These are phyloP conservation scores for Cadophora sp. DNA, from an alignment of 2,329 filamentous ascomycete species.

Conservation along the genomic window DNA sequence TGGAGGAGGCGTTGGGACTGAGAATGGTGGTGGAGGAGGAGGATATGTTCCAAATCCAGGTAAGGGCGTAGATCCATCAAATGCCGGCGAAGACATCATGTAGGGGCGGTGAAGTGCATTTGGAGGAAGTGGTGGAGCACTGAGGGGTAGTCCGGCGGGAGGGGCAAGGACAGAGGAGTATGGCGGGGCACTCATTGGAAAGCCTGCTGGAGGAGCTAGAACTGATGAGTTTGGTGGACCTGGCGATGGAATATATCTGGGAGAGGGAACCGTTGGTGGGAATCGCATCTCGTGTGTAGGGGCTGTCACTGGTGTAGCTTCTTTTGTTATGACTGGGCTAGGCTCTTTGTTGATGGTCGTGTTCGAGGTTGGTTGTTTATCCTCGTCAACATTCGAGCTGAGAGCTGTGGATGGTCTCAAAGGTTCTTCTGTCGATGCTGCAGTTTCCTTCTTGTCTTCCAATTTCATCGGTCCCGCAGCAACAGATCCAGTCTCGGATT, in stretches of 20 bases:
- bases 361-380: background rate
- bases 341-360: background rate
- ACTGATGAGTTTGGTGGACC: slow-evolving; percentile 32
- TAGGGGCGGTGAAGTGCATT: slow-evolving; percentile 25
- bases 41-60: slow-evolving; percentile 44
- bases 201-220: slow-evolving; percentile 34
- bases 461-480: slow-evolving; percentile 1
- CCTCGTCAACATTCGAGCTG: background rate
- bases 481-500: slow-evolving; percentile 24
- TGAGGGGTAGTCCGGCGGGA: slow-evolving; percentile 32
- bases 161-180: slow-evolving; percentile 33
- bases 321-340: background rate
- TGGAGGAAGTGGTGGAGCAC: slow-evolving; percentile 31
- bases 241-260: slow-evolving; percentile 19
- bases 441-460: slow-evolving; percentile 7
- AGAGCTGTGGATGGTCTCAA: background rate
- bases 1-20: slow-evolving; percentile 33
- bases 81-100: slow-evolving; percentile 32
- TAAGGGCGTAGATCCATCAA: slow-evolving; percentile 41
- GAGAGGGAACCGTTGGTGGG: slow-evolving; percentile 13
- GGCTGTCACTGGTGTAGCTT: background rate
- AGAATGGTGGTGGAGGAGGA: slow-evolving; percentile 22
- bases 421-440: background rate
- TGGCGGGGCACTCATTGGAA: slow-evolving; percentile 33
- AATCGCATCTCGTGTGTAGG: slow-evolving; percentile 8